Base-by-base conservation (phyloP, 345 rosid species). In the Balakata baccata region DNA sequence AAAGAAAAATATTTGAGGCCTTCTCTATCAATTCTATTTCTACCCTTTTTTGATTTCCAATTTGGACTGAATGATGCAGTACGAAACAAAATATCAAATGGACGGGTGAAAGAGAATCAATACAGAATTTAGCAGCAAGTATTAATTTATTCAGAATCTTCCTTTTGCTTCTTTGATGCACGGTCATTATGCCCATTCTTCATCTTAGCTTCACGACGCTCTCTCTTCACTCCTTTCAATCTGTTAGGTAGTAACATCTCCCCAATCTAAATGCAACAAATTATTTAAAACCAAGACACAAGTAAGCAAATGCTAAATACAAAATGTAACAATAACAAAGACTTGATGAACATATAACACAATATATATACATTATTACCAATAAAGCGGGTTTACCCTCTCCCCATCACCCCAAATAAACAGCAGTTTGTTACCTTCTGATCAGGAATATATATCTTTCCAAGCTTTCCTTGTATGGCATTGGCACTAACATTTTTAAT, bases 201-300 rank as follows among this genome's bases (percentile, higher is more conserved):
- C 85, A 67, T 65, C 80, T 88, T 93, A 14, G 89, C 89, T 78
- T 92, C 97, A 23, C 88, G 94, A 0, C 96, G 87, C 80, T 96
- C 99, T 86, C 99, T 89, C 87, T 96, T 96, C 74, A 89, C 78
- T 73, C 98, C 98, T 84, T 95, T 95, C 3, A 93, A 75, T 70
- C 87, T 91, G 88, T 92, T 77, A 5, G 84, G 83, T 17, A 92
- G 64, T 23, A 77, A 79, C 85, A 73, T 85, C 5, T 89, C 90
- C 49, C 86, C 89, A 68, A 92, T 25, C 96, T 92, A 38, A 64
- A 69, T 12, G 64, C 69, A 51, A 62, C 52, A 25, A 52, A 45
- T 20, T 13, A 62, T 29, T 61, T 37, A 78, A 78, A 7, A 25
- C 22, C n/a, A 43, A 7, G 17, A 52, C 34, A 10, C 38, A 14